Base-by-base conservation (phyloP, 192 early-diverging fungal genomes). In the Haplosporangium gracile region DNA sequence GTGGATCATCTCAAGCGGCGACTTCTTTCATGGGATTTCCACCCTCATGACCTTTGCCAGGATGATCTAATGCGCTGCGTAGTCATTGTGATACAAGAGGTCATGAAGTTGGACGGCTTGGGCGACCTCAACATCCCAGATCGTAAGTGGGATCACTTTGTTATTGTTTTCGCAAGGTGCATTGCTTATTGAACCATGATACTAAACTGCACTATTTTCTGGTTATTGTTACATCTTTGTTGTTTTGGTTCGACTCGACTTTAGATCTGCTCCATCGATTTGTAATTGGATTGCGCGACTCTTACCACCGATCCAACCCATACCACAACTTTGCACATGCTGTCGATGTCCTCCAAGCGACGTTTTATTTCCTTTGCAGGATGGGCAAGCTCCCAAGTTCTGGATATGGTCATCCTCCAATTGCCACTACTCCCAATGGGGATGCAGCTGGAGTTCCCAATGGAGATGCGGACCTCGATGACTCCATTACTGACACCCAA, bases 261-360 rank as follows among this genome's bases (percentile, higher is more conserved):
- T 11, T 75, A 91, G 91, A 89, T 22, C 84, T 90, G 77, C 79
- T 92, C 45, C 90, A 92, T 74, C 83, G 85, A 22, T 91, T 93
- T 74, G 85, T 93, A 15, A 84, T 92, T 57, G 91, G 89, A 55
- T 71, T 94, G 38, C 82, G 90, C 49, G 89, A 90, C 75, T 88
- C 89, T 15, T 94, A 94, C 78, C 89, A 93, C 70, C 87, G 90
- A 24, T 89, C 81, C 18, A 98, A 98, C 86, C 96, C 96, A 11
- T 98, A 97, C 82, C 98, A 99, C 90, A 99, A 99, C 89, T 96
- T 97, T 88, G 92, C 93, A 36, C 98, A 99, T 84, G 98, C 97
- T 2, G 94, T 97, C 7, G 98, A 99, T 84, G 98, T 99, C n/a
- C 88, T 95, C 16, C 97, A 98, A 83, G 93, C 95, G 63, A 95